Base-by-base conservation (phyloP, 176 grass and related monocot species). In the Bonia amplexicaulis region DNA sequence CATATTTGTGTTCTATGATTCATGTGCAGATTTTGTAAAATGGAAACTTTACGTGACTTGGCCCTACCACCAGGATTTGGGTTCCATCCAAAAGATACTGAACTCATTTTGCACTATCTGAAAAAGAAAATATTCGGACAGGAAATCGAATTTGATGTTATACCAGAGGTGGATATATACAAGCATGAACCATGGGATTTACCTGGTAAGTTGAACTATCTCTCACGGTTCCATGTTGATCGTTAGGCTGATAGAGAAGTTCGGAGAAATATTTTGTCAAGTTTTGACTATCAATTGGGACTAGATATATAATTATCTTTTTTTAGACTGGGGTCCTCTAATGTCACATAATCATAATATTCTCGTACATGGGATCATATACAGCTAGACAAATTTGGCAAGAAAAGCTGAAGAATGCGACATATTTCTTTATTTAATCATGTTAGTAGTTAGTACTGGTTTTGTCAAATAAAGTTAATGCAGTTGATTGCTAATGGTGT, bases 121-220 rank as follows among this genome's bases (percentile, higher is more conserved):
- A 95, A 92, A 69, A 89, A 40, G 76, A 98, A 98, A 88, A 71
- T 98, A 79, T 82, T 49, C 22, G 91, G 93, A 6, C 88, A 85
- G 68, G 89, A 80, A 74, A 87, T 95, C n/a, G 93, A 98, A 12
- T 77, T 66, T 66, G 85, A 95, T 9, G 45, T 98, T 63, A 95
- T 95, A 74, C 77, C 89, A 39, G 93, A 85, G 73, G 80, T 98
- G 59, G 96, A 98, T 82, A 98, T 98, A 85, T 98, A 98, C 84
- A 98, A 93, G 83, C 88, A 98, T 77, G 96, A 95, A 71, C 96
- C 96, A 84, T 98, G 96, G 96, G 96, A 98, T 89, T 88, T 98
- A 78, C 91, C 93, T 82, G 78, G 95, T 95, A 92, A 70, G 88
- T 82, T 27, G 13, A 66, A 40, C 55, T 62, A 74, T 26, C 33